Conservation (phyloP, 2,329 filamentous ascomycete genomes). For the Pseudogymnoascus pannorum region DNA sequence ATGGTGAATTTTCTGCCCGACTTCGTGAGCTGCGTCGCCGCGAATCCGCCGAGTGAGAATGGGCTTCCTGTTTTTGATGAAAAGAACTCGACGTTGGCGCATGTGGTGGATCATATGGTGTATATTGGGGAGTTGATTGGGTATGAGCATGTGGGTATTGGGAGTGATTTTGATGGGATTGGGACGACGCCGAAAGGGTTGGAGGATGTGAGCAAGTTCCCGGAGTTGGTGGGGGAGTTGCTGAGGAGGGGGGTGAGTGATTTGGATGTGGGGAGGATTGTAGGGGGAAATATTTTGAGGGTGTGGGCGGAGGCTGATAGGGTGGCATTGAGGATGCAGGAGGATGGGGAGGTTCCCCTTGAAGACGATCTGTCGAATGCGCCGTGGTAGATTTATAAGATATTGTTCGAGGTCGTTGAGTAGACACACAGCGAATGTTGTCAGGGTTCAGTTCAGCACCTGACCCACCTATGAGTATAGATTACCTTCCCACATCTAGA, state of each 20-base stretch:
- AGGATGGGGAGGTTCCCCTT: slow-evolving; percentile 38
- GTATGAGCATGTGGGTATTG: slow-evolving; percentile 80
- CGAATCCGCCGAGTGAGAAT: slow-evolving; percentile 47
- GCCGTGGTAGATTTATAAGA: not conserved
- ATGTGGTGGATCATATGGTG: slow-evolving; percentile 72
- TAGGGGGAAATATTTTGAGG: slow-evolving; percentile 71
- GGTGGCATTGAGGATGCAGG: slow-evolving; percentile 61
- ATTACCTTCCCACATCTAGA: too few species aligned
- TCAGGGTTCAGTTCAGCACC: too few species aligned
- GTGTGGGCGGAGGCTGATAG: slow-evolving; percentile 76
- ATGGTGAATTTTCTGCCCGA: slow-evolving; percentile 87
- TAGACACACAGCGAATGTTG: too few species aligned
- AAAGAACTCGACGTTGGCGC: slow-evolving; percentile 63
- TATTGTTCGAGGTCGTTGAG: not conserved
- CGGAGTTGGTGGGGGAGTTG: slow-evolving; percentile 68
- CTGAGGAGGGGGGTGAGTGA: slow-evolving; percentile 68
- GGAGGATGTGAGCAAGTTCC: slow-evolving; percentile 80
- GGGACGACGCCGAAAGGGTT: slow-evolving; percentile 59
- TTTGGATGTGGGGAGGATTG: slow-evolving; percentile 64
- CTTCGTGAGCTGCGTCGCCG: slow-evolving; percentile 64
- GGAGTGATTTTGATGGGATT: slow-evolving; percentile 85
- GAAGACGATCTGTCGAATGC: slow-evolving; percentile 41
- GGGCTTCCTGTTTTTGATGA: slow-evolving; percentile 63
- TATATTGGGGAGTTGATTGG: slow-evolving; percentile 79
- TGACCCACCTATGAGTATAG: too few species aligned